Evolutionary conservation across 2,329 filamentous ascomycete genomes (phyloP).

Genomic region (Chaetomium strumarium): DNA sequence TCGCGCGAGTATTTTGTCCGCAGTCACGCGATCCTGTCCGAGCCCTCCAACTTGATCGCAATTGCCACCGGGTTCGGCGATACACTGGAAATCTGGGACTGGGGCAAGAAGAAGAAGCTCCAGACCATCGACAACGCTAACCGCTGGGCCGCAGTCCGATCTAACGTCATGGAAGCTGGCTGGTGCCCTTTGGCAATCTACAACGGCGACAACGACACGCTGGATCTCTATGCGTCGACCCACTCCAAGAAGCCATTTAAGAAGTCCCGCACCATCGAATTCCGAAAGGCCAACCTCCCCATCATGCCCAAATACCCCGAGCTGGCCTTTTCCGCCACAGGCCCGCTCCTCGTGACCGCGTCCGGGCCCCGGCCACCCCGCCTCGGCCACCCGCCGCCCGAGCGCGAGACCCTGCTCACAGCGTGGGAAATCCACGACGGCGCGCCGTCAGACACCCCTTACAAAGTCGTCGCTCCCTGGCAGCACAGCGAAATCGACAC

Average conservation of each 20-base stretch:
- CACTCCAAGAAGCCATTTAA: constrained; percentile 34
- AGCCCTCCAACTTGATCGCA: constrained; percentile 34
- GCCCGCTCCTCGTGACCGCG: constrained; percentile 34
- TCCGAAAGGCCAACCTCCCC: constrained; percentile 32
- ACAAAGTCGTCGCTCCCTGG: constrained; percentile 34
- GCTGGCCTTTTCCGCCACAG: constrained; percentile 35
- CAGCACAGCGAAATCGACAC: constrained; percentile 36
- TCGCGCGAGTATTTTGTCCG: constrained; percentile 39
- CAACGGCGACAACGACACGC: constrained; percentile 27
- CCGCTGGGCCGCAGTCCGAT: constrained; percentile 34
- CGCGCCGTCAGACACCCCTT: constrained; percentile 28
- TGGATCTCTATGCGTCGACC: constrained; percentile 32
- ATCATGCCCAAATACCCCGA: constrained; percentile 36
- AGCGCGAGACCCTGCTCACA: constrained; percentile 34
- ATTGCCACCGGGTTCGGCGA: constrained; percentile 37
- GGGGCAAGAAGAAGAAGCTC: constrained; percentile 35
- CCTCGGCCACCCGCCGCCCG: constrained; percentile 33
- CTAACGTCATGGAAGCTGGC: constrained; percentile 31
- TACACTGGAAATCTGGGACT: constrained; percentile 36
- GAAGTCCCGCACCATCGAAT: constrained; percentile 32
- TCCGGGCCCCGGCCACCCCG: constrained; percentile 36
- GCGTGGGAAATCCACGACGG: constrained; percentile 35
- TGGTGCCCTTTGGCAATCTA: constrained; percentile 34
- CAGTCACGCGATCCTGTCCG: constrained; percentile 38
- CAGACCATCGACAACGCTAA: constrained; percentile 35